Evolutionary conservation across 352 stramenopile genomes (phyloP).

Genomic region (Phytophthora capsici): DNA sequence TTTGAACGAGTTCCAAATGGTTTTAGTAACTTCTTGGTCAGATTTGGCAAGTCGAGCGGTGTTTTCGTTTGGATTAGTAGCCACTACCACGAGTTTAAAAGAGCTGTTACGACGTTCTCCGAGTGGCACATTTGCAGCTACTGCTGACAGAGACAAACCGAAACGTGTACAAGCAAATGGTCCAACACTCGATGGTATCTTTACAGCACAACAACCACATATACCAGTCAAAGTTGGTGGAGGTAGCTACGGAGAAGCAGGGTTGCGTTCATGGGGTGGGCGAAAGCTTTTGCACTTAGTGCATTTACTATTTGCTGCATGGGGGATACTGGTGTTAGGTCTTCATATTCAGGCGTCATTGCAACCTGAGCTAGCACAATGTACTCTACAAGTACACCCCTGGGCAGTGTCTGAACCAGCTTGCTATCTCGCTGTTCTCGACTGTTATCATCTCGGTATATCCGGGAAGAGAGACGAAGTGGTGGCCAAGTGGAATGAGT

Average conservation of each 20-base stretch:
- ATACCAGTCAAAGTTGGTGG: conserved; percentile 1
- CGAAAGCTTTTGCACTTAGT: not conserved
- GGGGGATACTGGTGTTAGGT: conserved; percentile 6
- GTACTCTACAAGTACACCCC: conserved; percentile 29
- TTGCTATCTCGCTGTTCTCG: conserved; percentile 43
- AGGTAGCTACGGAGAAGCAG: not conserved
- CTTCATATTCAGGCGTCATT: conserved; percentile 28
- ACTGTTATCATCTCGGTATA: conserved; percentile 31
- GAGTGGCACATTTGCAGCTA: too few species aligned
- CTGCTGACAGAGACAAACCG: too few species aligned
- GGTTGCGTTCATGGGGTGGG: not conserved
- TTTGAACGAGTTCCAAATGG: conserved; percentile 31
- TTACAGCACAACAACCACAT: not conserved
- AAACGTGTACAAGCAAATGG: too few species aligned
- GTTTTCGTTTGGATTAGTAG: conserved; percentile 26
- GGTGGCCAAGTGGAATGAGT: conserved; percentile 16
- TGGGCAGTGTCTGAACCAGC: conserved; percentile 35
- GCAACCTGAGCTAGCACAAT: conserved; percentile 21
- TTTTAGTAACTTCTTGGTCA: conserved; percentile 27
- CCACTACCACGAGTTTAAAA: conserved; percentile 22
- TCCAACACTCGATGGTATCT: too few species aligned
- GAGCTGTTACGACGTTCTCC: conserved; percentile 6
- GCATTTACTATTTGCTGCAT: conserved; percentile 1
- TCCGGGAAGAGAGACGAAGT: conserved; percentile 28
- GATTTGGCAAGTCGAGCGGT: conserved; percentile 21